Conservation (phyloP, 495 filamentous ascomycete genomes). For the Aspergillus asperescens region DNA sequence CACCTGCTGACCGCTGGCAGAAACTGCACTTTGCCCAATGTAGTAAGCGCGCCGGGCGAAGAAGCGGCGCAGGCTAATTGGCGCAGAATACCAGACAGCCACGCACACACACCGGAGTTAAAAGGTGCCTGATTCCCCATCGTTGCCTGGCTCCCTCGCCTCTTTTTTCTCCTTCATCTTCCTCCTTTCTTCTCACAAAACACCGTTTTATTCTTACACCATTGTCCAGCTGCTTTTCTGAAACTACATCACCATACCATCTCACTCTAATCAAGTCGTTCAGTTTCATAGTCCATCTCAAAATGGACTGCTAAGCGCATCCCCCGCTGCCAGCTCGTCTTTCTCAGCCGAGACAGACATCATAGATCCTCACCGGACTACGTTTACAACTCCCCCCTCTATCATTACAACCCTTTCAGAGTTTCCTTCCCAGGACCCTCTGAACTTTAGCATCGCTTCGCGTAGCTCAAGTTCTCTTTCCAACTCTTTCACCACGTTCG, state of each 20-base stretch:
- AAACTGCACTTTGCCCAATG: constrained; percentile 17
- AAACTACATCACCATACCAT: constrained; percentile 25
- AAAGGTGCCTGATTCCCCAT: constrained; percentile 39
- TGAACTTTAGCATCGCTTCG: constrained; percentile 52
- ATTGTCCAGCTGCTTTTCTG: background rate
- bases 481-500: constrained; percentile 45
- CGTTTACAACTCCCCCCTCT: constrained; percentile 35
- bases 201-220: background rate
- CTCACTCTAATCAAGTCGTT: constrained; percentile 27
- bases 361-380: constrained; percentile 42
- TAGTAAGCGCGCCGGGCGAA: constrained; percentile 16
- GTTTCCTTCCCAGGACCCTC: constrained; percentile 47
- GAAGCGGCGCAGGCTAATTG: constrained; percentile 16
- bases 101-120: constrained; percentile 31
- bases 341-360: constrained; percentile 46
- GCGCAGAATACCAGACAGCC: constrained; percentile 5
- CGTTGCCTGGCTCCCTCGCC: constrained; percentile 31
- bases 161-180: constrained; percentile 13
- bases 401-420: constrained; percentile 40
- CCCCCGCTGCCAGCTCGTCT: constrained; percentile 31
- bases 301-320: constrained; percentile 51
- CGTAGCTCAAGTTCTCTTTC: constrained; percentile 48
- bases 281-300: constrained; percentile 22
- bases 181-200: constrained; percentile 1
- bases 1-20: constrained; percentile 36